Evolutionary conservation across 495 filamentous ascomycete species (phyloP).

Genomic region (Penicillium odoratum): DNA sequence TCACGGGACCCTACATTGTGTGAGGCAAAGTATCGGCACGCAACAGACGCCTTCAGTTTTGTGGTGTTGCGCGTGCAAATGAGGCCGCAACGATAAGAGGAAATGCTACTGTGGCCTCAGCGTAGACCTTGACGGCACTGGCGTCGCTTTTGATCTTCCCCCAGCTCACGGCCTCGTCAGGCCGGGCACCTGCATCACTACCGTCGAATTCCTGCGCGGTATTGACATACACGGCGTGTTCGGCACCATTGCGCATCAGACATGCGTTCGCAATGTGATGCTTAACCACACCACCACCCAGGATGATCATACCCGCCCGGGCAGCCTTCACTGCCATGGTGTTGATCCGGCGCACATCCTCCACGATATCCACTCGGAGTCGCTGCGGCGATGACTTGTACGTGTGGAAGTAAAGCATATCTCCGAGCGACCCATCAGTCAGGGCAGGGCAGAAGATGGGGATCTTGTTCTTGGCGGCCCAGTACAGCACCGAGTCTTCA

Average conservation of each 20-base stretch:
- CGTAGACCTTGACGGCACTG: conserved; percentile 88
- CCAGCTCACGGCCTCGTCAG: conserved; percentile 97
- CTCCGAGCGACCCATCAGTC: conserved; percentile 90
- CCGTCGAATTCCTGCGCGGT: conserved; percentile 97
- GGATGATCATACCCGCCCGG: conserved; percentile 86
- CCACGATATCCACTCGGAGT: conserved; percentile 82
- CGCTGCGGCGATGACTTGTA: conserved; percentile 79
- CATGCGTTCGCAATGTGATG: conserved; percentile 98
- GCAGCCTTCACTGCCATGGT: conserved; percentile 81
- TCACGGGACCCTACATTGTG: conserved; percentile 22
- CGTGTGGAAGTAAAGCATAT: conserved; percentile 98
- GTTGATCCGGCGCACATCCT: conserved; percentile 87
- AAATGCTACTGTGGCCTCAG: conserved; percentile 89
- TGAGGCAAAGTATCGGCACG: background rate
- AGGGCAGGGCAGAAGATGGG: conserved; percentile 95
- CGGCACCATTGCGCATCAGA: conserved; percentile 94
- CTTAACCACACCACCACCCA: conserved; percentile 91
- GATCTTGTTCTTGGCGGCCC: conserved; percentile 91
- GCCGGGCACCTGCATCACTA: conserved; percentile 91
- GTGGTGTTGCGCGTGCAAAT: conserved; percentile 58
- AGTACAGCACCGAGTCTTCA: conserved; percentile 85
- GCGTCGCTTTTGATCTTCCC: conserved; percentile 92
- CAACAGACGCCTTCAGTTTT: background rate
- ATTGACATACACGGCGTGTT: conserved; percentile 95
- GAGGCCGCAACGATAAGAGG: conserved; percentile 94